These are phyloP conservation scores for Backusella tuberculispora DNA, from an alignment of 192 early-diverging fungal species.

Conservation along the genomic window DNA sequence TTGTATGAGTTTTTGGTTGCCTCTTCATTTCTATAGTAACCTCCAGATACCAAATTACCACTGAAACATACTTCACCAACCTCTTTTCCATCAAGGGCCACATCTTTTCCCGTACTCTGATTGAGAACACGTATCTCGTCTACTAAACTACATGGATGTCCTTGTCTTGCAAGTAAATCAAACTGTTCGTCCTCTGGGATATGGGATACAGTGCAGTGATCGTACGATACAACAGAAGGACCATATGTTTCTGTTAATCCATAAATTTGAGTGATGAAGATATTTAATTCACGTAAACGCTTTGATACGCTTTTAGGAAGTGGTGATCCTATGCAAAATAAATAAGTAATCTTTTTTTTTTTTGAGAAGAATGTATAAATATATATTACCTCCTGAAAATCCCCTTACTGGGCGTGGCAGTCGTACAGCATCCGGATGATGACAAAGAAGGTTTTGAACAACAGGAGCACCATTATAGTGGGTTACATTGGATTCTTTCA, in stretches of 20 bases:
- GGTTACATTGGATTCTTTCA: slow-evolving; percentile 52
- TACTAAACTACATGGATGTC: slow-evolving; percentile 46
- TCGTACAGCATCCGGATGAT: slow-evolving; percentile 48
- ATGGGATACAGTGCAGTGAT: slow-evolving; percentile 32
- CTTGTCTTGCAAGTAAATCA: slow-evolving; percentile 53
- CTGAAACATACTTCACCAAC: slow-evolving; percentile 60
- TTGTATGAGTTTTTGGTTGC: slow-evolving; percentile 58
- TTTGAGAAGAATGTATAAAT: background rate
- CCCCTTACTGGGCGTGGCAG: slow-evolving; percentile 15
- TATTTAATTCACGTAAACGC: slow-evolving; percentile 50
- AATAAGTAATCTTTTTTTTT: background rate
- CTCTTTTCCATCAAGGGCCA: slow-evolving; percentile 52
- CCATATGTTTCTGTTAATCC: slow-evolving; percentile 67
- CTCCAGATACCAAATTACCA: slow-evolving; percentile 62
- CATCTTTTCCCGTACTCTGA: slow-evolving; percentile 42
- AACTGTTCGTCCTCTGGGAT: slow-evolving; percentile 41
- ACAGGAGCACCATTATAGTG: slow-evolving; percentile 64
- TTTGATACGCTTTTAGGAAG: slow-evolving; percentile 53
- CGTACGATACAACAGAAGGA: slow-evolving; percentile 47
- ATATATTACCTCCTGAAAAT: slow-evolving; percentile 26
- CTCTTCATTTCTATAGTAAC: slow-evolving; percentile 52
- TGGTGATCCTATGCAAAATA: slow-evolving; percentile 44
- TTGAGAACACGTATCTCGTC: slow-evolving; percentile 60
- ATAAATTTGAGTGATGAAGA: slow-evolving; percentile 61
- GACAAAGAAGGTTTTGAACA: slow-evolving; percentile 57